Percentiles rank a stretch among this genome's conserved stretches.
phyloP scores from a whole-genome alignment of 306 rosid species.

The Glycyrrhiza uralensis region DNA sequence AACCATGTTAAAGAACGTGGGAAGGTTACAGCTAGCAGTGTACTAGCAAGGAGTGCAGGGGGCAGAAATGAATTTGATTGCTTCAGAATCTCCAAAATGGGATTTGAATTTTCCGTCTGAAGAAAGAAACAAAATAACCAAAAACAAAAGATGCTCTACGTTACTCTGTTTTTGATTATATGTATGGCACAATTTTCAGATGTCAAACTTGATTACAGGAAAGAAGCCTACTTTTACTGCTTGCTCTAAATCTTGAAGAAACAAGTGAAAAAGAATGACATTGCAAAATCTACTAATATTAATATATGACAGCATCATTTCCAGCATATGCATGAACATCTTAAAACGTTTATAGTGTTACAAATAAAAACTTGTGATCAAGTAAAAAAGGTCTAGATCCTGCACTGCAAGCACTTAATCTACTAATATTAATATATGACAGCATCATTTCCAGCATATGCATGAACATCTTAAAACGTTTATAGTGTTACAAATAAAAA shows the following conservation, averaged over 20 bases:
- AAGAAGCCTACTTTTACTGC: not conserved
- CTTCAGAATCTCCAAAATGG: slow-evolving; percentile 57
- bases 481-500: not conserved
- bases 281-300: not conserved
- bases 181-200: not conserved
- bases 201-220: not conserved
- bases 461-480: not conserved
- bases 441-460: slow-evolving; percentile 1
- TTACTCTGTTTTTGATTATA: not conserved
- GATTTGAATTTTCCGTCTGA: slow-evolving; percentile 40
- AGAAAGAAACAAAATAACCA: slow-evolving; percentile 20
- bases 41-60: slow-evolving; percentile 72
- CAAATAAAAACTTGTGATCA: not conserved
- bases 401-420: not conserved
- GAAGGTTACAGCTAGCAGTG: slow-evolving; percentile 70
- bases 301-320: not conserved
- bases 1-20: slow-evolving; percentile 97
- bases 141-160: not conserved
- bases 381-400: not conserved
- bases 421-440: not conserved
- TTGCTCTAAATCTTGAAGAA: not conserved
- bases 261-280: not conserved
- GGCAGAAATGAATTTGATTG: slow-evolving; percentile 80
- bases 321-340: not conserved
- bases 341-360: not conserved